Conservation (phyloP, 345 rosid species). For the Ceriops tagal region DNA sequence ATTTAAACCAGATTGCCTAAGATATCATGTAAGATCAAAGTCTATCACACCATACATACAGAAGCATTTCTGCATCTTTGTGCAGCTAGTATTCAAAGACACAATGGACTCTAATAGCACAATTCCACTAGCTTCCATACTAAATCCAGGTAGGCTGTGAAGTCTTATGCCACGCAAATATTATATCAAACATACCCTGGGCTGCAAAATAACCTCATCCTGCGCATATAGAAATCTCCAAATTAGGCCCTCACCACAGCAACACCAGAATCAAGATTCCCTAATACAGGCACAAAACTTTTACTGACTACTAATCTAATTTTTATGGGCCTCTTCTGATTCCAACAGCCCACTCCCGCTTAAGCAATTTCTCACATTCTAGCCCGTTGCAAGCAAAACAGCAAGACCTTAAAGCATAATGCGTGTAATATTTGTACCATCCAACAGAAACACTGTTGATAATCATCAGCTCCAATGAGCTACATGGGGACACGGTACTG, state of each 20-base stretch:
- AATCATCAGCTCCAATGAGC: no score
- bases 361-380: not conserved
- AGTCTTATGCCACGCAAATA: not conserved
- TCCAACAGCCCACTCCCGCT: not conserved
- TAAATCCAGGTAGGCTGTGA: not conserved
- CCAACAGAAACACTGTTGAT: no score
- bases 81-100: not conserved
- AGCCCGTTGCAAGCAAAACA: no score
- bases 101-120: not conserved
- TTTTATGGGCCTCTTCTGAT: not conserved
- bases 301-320: not conserved
- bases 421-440: no score
- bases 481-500: no score
- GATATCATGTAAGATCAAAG: not conserved
- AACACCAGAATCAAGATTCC: not conserved
- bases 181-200: not conserved
- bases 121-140: not conserved
- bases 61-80: not conserved
- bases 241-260: not conserved
- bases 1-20: not conserved
- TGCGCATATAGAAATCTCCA: not conserved
- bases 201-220: not conserved
- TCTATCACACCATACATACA: not conserved
- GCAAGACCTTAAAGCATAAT: no score
- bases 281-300: not conserved